These are phyloP conservation scores for Cytospora paraplurivora DNA, from an alignment of 2,329 filamentous ascomycete genomes.

Conservation along the genomic window DNA sequence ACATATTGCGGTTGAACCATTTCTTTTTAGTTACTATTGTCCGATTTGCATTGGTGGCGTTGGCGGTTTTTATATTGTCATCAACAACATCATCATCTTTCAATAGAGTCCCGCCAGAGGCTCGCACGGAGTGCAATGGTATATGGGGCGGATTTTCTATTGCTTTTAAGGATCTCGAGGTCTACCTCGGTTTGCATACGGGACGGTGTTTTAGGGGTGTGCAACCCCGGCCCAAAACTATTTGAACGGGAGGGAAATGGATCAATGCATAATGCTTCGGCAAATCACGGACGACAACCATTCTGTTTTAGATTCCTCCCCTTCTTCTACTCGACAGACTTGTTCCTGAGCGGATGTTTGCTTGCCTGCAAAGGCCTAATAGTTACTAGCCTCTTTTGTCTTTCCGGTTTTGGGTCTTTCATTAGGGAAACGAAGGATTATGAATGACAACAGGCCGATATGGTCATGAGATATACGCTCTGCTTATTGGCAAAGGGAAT, in stretches of 20 bases:
- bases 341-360: not conserved
- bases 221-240: conserved; percentile 2
- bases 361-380: not conserved
- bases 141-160: conserved; percentile 2
- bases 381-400: not conserved
- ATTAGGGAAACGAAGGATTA: not conserved
- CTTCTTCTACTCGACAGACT: not conserved
- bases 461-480: not conserved
- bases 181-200: conserved; percentile 17
- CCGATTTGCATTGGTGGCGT: conserved; percentile 34
- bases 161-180: conserved; percentile 6
- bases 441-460: not conserved
- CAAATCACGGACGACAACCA: not conserved
- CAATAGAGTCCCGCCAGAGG: conserved; percentile 18
- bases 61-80: conserved; percentile 11
- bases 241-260: not conserved
- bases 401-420: not conserved
- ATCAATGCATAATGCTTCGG: not conserved
- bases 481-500: not conserved
- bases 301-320: not conserved
- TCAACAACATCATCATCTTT: conserved; percentile 8
- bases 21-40: conserved; percentile 15
- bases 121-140: conserved; percentile 21
- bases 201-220: conserved; percentile 7
- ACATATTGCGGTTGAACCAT: conserved; percentile 20